These are phyloP conservation scores for Nissolia schottii DNA, from an alignment of 306 rosid species.

Conservation along the genomic window DNA sequence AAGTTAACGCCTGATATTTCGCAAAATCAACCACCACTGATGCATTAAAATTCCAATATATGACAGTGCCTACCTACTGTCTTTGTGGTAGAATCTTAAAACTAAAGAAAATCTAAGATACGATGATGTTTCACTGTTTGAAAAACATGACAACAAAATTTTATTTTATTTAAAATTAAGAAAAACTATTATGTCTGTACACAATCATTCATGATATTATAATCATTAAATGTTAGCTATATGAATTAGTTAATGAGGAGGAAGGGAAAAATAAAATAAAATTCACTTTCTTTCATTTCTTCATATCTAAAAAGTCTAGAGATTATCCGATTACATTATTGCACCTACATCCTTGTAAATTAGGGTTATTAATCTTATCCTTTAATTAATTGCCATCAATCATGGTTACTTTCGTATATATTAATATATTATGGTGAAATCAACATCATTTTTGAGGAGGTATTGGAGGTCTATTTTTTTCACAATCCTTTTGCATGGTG, in stretches of 20 bases:
- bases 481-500: background rate
- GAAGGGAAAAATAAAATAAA: background rate
- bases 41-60: background rate
- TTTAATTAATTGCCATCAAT: background rate
- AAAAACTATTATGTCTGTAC: background rate
- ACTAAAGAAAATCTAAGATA: conserved; percentile 33
- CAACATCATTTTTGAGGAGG: background rate
- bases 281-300: background rate
- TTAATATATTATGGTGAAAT: background rate
- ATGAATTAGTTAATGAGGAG: background rate
- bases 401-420: background rate
- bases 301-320: background rate
- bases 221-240: background rate
- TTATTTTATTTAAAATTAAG: conserved; percentile 6
- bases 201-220: background rate
- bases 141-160: background rate
- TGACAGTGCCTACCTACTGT: background rate
- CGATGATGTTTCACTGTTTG: conserved; percentile 19
- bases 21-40: background rate
- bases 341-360: background rate
- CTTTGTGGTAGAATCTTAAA: conserved; percentile 15
- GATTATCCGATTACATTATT: background rate
- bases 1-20: background rate
- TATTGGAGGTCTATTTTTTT: background rate
- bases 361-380: background rate